phyloP scores from a whole-genome alignment of 768 basidiomycete species.

The Boletus sp. region DNA sequence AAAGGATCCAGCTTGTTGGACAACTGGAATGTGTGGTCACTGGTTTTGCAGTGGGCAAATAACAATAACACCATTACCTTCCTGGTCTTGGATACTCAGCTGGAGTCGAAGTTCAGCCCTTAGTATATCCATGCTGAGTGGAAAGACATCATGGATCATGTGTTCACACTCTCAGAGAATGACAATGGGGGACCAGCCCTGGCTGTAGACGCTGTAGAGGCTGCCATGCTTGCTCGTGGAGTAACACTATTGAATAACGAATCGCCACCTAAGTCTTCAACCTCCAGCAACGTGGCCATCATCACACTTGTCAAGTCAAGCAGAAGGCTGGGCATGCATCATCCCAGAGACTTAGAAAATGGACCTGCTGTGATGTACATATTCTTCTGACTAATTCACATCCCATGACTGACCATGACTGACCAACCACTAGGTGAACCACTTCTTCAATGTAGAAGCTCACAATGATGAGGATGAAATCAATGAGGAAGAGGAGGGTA shows the following conservation, averaged over 20 bases:
- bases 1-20: no score
- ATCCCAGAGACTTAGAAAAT: no score
- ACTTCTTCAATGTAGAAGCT: no score
- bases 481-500: no score
- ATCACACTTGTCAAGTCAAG: background rate
- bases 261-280: background rate
- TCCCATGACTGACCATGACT: no score
- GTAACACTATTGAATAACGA: background rate
- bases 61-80: background rate
- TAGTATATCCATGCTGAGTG: background rate
- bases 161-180: background rate
- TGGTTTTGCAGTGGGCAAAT: background rate
- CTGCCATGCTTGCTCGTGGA: background rate
- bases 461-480: no score
- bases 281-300: background rate
- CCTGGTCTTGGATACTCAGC: background rate
- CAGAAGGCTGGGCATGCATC: background rate
- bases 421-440: no score
- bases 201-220: background rate
- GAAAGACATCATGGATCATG: background rate
- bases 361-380: no score
- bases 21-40: background rate
- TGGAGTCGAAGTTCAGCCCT: background rate
- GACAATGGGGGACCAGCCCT: background rate
- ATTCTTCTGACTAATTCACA: no score